These are phyloP conservation scores for Backusella morwellensis DNA, from an alignment of 192 early-diverging fungal genomes.

Conservation along the genomic window DNA sequence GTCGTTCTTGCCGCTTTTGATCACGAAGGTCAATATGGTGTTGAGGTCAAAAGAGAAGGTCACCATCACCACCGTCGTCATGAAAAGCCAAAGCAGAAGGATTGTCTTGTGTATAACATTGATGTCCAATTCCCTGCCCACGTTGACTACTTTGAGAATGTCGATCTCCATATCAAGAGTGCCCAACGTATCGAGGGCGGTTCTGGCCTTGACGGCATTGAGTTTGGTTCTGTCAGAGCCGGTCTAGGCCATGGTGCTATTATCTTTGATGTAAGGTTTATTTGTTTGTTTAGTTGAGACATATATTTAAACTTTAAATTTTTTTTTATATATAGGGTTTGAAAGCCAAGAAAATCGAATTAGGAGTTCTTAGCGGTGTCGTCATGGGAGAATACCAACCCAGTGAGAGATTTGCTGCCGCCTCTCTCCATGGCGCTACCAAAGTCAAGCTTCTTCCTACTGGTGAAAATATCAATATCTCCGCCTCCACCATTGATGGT, in stretches of 20 bases:
- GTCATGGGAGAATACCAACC: slow-evolving; percentile 20
- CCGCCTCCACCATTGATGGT: slow-evolving; percentile 12
- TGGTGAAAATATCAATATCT: neutral
- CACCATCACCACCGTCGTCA: neutral
- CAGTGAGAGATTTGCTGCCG: slow-evolving; percentile 2
- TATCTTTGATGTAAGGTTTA: slow-evolving; percentile 5
- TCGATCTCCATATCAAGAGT: slow-evolving; percentile 13
- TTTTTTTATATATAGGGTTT: slow-evolving; percentile 5
- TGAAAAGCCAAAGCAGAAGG: neutral
- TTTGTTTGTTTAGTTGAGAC: neutral
- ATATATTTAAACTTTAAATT: neutral
- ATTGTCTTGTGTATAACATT: slow-evolving; percentile 21
- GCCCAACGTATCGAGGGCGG: slow-evolving; percentile 7
- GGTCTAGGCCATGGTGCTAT: slow-evolving; percentile 31
- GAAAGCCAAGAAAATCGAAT: slow-evolving; percentile 15
- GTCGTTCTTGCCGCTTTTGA: slow-evolving; percentile 19
- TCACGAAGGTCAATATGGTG: slow-evolving; percentile 25
- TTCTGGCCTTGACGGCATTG: slow-evolving; percentile 7
- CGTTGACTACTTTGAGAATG: slow-evolving; percentile 9
- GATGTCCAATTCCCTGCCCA: slow-evolving; percentile 24
- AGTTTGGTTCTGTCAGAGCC: slow-evolving; percentile 24
- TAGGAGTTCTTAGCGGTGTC: slow-evolving; percentile 16
- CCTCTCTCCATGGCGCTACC: slow-evolving; percentile 5
- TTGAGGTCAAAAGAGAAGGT: slow-evolving; percentile 18
- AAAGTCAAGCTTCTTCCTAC: slow-evolving; percentile 16